A percentile compares a stretch with the other conserved stretches of the same genome.
phyloP scores from a whole-genome alignment of 2,329 filamentous ascomycete species.

The Hymenoscyphus albidus region DNA sequence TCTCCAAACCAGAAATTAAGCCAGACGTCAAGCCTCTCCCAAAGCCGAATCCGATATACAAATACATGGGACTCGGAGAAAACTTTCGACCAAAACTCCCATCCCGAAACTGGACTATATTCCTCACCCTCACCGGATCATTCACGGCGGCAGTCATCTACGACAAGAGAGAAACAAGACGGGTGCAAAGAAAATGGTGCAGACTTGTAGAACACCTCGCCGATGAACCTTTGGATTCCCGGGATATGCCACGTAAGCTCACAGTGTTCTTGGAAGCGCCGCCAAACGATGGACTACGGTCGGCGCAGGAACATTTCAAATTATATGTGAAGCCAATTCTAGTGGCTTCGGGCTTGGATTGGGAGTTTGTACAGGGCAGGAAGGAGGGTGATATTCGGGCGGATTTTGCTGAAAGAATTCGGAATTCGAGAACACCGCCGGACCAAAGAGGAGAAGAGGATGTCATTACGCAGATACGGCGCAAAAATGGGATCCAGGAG shows the following conservation, averaged over 20 bases:
- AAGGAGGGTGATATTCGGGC: constrained; percentile 90
- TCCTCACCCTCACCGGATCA: constrained; percentile 73
- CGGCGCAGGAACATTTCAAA: constrained; percentile 90
- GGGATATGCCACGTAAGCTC: constrained; percentile 74
- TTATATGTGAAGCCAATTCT: constrained; percentile 94
- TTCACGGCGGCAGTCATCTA: constrained; percentile 82
- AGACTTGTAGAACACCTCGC: constrained; percentile 80
- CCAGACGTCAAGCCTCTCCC: constrained; percentile 36
- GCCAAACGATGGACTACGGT: constrained; percentile 77
- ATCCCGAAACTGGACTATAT: constrained; percentile 97
- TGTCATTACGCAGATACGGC: constrained; percentile 59
- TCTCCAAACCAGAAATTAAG: constrained; percentile 36
- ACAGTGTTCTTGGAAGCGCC: constrained; percentile 84
- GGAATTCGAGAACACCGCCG: constrained; percentile 56
- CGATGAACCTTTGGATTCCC: constrained; percentile 66
- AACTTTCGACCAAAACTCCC: constrained; percentile 79
- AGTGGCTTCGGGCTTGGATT: constrained; percentile 85
- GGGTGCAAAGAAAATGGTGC: constrained; percentile 81
- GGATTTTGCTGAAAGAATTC: constrained; percentile 79
- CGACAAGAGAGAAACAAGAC: constrained; percentile 86
- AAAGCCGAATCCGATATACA: constrained; percentile 66
- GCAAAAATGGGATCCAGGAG: constrained; percentile 62
- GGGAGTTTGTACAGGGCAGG: constrained; percentile 90
- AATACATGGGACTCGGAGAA: constrained; percentile 74
- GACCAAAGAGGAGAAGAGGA: constrained; percentile 43